A percentile compares a stretch with the other conserved stretches of the same genome.
These are phyloP conservation scores for Takakia lepidozioides DNA, from an alignment of 225 moss, liverwort and hornwort species.

Conservation along the genomic window DNA sequence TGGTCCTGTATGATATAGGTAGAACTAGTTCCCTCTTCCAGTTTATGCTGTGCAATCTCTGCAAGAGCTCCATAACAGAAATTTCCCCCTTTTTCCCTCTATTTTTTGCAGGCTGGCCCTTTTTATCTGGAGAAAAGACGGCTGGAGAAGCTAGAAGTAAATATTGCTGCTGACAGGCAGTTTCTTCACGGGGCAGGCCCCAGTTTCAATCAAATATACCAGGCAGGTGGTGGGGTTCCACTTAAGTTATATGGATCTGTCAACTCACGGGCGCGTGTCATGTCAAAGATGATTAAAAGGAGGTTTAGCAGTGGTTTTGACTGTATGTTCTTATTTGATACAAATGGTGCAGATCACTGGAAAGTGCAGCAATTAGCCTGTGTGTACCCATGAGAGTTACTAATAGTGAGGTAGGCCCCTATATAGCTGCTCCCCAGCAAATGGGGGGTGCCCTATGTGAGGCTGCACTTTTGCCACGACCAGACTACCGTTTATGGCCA, in stretches of 20 bases:
- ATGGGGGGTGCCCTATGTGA: constrained; percentile 2
- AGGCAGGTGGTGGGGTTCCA: constrained; percentile 26
- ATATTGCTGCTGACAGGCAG: constrained; percentile 32
- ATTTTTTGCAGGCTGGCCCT: constrained; percentile 21
- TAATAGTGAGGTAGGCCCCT: neutral
- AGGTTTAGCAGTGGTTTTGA: constrained; percentile 45
- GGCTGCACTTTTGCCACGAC: constrained; percentile 2
- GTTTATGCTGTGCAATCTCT: neutral
- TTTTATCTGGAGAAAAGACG: constrained; percentile 50
- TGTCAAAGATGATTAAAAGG: constrained; percentile 64
- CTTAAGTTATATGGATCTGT: constrained; percentile 49
- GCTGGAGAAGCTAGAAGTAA: constrained; percentile 17
- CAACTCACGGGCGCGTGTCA: constrained; percentile 53
- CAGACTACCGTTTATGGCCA: too few species aligned
- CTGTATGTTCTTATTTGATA: constrained; percentile 39
- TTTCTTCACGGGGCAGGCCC: constrained; percentile 82
- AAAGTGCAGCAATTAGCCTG: constrained; percentile 44
- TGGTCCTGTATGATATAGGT: neutral
- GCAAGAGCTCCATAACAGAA: neutral
- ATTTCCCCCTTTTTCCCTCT: neutral
- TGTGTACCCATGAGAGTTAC: constrained; percentile 1
- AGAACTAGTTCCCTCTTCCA: neutral
- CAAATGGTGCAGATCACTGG: constrained; percentile 34
- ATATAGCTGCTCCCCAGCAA: neutral
- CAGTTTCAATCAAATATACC: constrained; percentile 45